A percentile compares a stretch with the other conserved stretches of the same genome.
phyloP scores from a whole-genome alignment of 768 basidiomycete species.

The Dentipellis fragilis region DNA sequence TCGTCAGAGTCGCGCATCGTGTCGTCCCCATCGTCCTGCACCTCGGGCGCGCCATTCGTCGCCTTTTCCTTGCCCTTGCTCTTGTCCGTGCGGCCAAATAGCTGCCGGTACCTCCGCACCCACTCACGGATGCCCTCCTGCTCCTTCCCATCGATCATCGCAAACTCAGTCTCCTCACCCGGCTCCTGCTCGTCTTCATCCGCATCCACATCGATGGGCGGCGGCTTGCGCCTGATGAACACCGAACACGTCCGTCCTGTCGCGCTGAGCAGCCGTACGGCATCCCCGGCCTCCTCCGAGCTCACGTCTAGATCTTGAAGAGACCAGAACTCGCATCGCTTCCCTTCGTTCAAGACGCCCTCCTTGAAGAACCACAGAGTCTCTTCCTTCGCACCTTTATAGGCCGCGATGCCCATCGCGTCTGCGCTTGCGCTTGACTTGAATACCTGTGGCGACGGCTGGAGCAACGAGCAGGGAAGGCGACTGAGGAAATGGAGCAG shows the following conservation, averaged over 20 bases:
- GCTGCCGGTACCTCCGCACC: conserved; percentile 45
- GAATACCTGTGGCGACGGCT: conserved; percentile 26
- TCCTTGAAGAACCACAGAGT: conserved; percentile 61
- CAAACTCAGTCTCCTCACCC: conserved; percentile 55
- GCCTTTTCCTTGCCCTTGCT: conserved; percentile 1
- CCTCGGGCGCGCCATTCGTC: not conserved
- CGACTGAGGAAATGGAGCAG: conserved; percentile 43
- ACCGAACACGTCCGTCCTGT: conserved; percentile 63
- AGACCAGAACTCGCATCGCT: conserved; percentile 72
- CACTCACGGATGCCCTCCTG: conserved; percentile 56
- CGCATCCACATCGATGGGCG: conserved; percentile 20
- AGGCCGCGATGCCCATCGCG: conserved; percentile 49
- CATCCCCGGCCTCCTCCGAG: conserved; percentile 31
- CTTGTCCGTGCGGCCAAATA: conserved; percentile 36
- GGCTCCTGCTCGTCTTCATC: conserved; percentile 25
- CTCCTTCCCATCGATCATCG: conserved; percentile 63
- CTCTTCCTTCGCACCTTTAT: conserved; percentile 61
- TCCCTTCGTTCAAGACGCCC: conserved; percentile 67
- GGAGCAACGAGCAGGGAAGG: conserved; percentile 20
- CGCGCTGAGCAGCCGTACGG: conserved; percentile 42
- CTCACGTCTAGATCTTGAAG: conserved; percentile 44
- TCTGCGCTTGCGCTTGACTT: not conserved
- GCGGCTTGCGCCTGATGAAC: conserved; percentile 25
- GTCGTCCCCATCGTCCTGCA: not conserved
- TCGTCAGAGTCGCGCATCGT: conserved; percentile 14